These are phyloP conservation scores for Magnaporthiopsis incrustans DNA, from an alignment of 2,329 filamentous ascomycete species.

Conservation along the genomic window DNA sequence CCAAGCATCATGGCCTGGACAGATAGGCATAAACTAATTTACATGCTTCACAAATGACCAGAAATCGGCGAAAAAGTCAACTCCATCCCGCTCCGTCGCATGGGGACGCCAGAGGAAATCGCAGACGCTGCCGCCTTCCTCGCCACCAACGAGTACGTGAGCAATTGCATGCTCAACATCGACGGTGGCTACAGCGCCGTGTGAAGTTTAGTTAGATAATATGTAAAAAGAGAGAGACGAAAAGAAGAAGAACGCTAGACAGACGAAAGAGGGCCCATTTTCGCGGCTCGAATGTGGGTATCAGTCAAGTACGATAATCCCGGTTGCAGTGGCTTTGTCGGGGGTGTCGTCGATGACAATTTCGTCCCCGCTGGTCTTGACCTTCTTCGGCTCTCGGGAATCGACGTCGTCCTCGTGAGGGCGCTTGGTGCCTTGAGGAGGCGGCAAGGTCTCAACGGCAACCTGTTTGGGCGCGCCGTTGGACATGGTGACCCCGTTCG, in stretches of 20 bases:
- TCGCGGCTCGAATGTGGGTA: too few relatives aligned
- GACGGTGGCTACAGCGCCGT: slow-evolving; percentile 74
- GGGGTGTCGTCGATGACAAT: slow-evolving; percentile 14
- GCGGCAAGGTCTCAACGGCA: slow-evolving; percentile 27
- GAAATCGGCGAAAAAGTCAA: slow-evolving; percentile 20
- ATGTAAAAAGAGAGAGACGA: slow-evolving; percentile 11
- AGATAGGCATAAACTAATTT: slow-evolving; percentile 7
- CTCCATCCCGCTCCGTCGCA: slow-evolving; percentile 55
- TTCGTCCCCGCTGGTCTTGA: slow-evolving; percentile 27
- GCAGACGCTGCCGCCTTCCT: slow-evolving; percentile 78
- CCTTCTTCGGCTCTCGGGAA: slow-evolving; percentile 37
- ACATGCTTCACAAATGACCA: slow-evolving; percentile 7
- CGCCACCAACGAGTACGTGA: slow-evolving; percentile 70
- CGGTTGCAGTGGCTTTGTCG: slow-evolving; percentile 30
- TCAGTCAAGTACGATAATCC: slow-evolving; percentile 51
- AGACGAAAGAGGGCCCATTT: too few relatives aligned
- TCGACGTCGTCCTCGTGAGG: slow-evolving; percentile 33
- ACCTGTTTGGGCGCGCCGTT: slow-evolving; percentile 30
- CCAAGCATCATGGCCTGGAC: not conserved
- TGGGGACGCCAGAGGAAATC: slow-evolving; percentile 63
- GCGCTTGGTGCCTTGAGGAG: slow-evolving; percentile 35
- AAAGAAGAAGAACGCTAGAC: not conserved
- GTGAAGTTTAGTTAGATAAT: slow-evolving; percentile 6
- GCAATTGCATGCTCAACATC: slow-evolving; percentile 79
- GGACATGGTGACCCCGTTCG: slow-evolving; percentile 29